Conservation (phyloP, 2,329 filamentous ascomycete genomes). For the Graphiopsis chlorocephala region DNA sequence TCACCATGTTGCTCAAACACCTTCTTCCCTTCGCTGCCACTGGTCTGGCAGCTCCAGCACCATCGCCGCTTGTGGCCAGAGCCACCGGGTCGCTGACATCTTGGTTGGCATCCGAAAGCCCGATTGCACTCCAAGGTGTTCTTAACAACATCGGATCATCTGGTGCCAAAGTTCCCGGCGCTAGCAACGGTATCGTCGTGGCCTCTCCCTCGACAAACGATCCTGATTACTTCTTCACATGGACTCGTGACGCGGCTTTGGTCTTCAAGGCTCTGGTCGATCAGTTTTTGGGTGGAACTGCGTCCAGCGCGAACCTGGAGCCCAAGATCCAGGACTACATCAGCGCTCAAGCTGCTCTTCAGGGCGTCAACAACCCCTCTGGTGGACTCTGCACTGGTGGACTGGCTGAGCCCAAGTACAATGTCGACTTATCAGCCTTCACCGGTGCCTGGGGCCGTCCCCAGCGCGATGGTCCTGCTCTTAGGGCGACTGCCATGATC, state of each 20-base stretch:
- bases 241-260: constrained; percentile 72
- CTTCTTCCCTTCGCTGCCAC: constrained; percentile 7
- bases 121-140: constrained; percentile 50
- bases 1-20: constrained; percentile 12
- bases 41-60: constrained; percentile 17
- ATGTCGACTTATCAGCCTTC: constrained; percentile 57
- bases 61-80: constrained; percentile 17
- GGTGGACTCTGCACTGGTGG: constrained; percentile 53
- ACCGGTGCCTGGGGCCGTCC: constrained; percentile 67
- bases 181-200: constrained; percentile 51
- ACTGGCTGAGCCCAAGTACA: constrained; percentile 72
- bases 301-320: constrained; percentile 48
- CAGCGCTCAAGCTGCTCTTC: constrained; percentile 62
- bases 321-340: constrained; percentile 66
- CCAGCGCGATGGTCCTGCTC: constrained; percentile 74
- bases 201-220: constrained; percentile 55
- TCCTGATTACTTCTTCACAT: constrained; percentile 70
- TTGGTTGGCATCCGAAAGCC: constrained; percentile 45
- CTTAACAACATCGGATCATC: constrained; percentile 56
- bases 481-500: constrained; percentile 71
- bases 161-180: constrained; percentile 49
- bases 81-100: constrained; percentile 24
- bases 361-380: constrained; percentile 67
- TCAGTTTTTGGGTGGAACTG: constrained; percentile 60
- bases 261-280: constrained; percentile 69